Evolutionary conservation across 2,329 filamentous ascomycete genomes (phyloP), one percentile per base, ranked within the genome.

Genomic region (Rhynchosporium secalis): DNA sequence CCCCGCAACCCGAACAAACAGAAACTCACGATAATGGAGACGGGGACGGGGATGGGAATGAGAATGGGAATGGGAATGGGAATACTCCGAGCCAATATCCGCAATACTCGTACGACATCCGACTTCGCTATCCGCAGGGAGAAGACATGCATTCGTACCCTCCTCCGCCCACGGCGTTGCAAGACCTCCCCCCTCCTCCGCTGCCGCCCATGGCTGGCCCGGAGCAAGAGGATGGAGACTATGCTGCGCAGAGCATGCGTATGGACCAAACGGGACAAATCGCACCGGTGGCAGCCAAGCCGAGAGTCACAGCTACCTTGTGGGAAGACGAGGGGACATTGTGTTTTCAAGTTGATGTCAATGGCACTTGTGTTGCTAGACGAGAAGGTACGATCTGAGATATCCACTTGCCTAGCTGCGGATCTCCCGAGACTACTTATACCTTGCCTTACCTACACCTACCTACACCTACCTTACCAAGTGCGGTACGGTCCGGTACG

Each of bases 291-390:
- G 94, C 93, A 31, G 94, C 96, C 84, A 98, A 97, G 79, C 94
- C 94, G n/a, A 84, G 93, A 64, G 94, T 98, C 36, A 98, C 94
- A 2, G 95, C 94, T 9, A 98, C 94, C 0, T 77, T 98, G 36
- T 98, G 95, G 94, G 94, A 98, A 79, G 94, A 98, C 68, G 94
- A 98, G 74, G 94, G 94, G 48, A 97, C 92, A 72, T 80, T 98
- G 28, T 98, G 94, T 78, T 98, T 97, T 75, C 95, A 98, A 75
- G 94, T 98, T 3, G 94, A 98, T 76, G 93, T 94, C 6, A 89
- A 94, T 69, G 93, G 94, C 51, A 93, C 97, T 58, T 98, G 94
- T 75, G 95, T 98, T 61, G 94, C 94, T 59, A 86, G 95, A 68
- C 85, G 94, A 73, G 94, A 98, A 85, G 92, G 92, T 94, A 77